Conservation (phyloP, 73 alveolate genomes). For the Blepharisma japonicum region DNA sequence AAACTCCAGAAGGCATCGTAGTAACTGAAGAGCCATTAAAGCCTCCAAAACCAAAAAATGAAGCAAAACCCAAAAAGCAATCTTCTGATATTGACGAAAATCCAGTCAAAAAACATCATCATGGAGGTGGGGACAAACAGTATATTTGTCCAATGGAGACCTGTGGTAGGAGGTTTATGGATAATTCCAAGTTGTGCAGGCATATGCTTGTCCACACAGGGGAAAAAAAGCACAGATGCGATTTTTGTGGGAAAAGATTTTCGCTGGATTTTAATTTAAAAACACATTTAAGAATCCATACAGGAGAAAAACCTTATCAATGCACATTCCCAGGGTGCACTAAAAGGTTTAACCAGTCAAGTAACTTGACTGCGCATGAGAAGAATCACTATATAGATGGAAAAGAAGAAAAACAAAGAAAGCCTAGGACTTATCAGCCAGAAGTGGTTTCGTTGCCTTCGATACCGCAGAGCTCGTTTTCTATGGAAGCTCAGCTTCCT, state of each 20-base stretch:
- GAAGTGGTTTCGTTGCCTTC: too few relatives aligned
- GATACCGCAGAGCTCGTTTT: too few relatives aligned
- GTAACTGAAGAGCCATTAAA: constrained; percentile 5
- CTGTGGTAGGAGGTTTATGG: constrained; percentile 67
- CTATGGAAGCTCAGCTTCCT: too few relatives aligned
- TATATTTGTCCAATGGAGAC: constrained; percentile 46
- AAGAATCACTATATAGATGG: constrained; percentile 63
- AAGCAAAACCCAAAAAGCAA: constrained; percentile 7
- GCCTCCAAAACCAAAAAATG: not conserved
- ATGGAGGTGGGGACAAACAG: constrained; percentile 10
- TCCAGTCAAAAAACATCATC: not conserved
- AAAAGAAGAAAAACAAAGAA: constrained; percentile 36
- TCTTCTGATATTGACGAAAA: not conserved
- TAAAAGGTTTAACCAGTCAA: constrained; percentile 65
- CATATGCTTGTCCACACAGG: constrained; percentile 80
- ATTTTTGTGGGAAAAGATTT: constrained; percentile 81
- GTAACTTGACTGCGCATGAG: constrained; percentile 77
- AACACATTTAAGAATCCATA: constrained; percentile 84
- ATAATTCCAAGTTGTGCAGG: constrained; percentile 80
- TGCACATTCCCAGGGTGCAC: constrained; percentile 62
- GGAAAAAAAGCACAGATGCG: constrained; percentile 81
- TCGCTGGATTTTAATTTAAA: constrained; percentile 80
- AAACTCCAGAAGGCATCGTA: constrained; percentile 17
- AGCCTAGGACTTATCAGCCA: too few relatives aligned
- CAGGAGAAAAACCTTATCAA: constrained; percentile 75